phyloP scores from a whole-genome alignment of 306 rosid species.

The Mimosa bimucronata region DNA sequence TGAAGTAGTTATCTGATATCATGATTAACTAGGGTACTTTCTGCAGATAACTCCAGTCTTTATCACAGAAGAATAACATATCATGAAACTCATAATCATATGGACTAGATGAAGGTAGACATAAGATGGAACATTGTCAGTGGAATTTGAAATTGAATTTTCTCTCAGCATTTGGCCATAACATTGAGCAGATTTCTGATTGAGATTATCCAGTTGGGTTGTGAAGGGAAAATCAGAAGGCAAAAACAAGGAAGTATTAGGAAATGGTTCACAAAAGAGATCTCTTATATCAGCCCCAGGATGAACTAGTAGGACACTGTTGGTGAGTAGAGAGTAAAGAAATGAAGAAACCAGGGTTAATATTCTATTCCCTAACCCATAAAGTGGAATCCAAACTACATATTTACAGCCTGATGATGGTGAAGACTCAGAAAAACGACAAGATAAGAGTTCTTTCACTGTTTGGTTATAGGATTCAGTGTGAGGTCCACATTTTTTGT shows the following conservation, averaged over 20 bases:
- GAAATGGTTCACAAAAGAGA: slow-evolving; percentile 80
- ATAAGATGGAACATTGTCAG: slow-evolving; percentile 35
- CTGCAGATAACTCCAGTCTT: slow-evolving; percentile 54
- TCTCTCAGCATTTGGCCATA: slow-evolving; percentile 64
- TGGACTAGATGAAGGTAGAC: slow-evolving; percentile 66
- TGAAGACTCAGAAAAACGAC: slow-evolving; percentile 37
- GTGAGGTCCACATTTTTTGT: slow-evolving; percentile 68
- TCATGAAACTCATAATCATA: slow-evolving; percentile 67
- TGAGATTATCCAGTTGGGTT: slow-evolving; percentile 43
- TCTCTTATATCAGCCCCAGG: slow-evolving; percentile 66
- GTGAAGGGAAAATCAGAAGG: slow-evolving; percentile 62
- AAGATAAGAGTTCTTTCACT: slow-evolving; percentile 55
- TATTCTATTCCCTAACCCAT: slow-evolving; percentile 77
- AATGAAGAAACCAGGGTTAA: slow-evolving; percentile 67
- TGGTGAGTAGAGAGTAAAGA: slow-evolving; percentile 71
- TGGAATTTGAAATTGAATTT: slow-evolving; percentile 33
- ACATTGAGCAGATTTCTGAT: slow-evolving; percentile 53
- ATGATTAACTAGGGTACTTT: slow-evolving; percentile 63
- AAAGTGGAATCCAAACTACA: slow-evolving; percentile 67
- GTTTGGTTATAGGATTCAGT: slow-evolving; percentile 64
- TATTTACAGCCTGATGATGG: slow-evolving; percentile 48
- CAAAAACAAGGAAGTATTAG: slow-evolving; percentile 63
- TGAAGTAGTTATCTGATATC: slow-evolving; percentile 69
- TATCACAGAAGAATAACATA: slow-evolving; percentile 78
- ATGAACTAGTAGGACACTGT: slow-evolving; percentile 72